Conservation (phyloP, 2,329 filamentous ascomycete species). For the Fusarium sp. region DNA sequence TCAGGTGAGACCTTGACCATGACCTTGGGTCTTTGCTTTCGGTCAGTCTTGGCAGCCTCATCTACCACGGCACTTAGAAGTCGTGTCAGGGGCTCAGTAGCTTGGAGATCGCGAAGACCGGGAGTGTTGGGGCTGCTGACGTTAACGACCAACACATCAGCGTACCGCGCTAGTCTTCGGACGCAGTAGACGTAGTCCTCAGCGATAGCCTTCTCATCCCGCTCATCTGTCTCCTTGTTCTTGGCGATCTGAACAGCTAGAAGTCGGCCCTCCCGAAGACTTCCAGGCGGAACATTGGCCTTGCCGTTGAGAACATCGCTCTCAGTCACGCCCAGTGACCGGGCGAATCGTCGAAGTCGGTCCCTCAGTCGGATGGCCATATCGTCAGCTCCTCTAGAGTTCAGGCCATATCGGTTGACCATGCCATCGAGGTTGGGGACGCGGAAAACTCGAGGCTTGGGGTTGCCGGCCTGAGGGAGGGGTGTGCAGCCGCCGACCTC, state of each 20-base stretch:
- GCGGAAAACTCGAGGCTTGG: constrained; percentile 86
- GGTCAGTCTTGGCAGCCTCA: constrained; percentile 73
- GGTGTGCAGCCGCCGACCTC: constrained; percentile 94
- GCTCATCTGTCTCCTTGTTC: constrained; percentile 91
- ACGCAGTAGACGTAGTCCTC: constrained; percentile 92
- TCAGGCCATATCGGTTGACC: constrained; percentile 96
- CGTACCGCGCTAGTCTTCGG: constrained; percentile 81
- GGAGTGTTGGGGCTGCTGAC: constrained; percentile 97
- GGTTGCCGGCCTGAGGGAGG: constrained; percentile 86
- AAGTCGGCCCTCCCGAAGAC: constrained; percentile 76
- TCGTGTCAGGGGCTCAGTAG: constrained; percentile 80
- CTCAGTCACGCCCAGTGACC: constrained; percentile 74
- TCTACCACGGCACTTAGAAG: constrained; percentile 85
- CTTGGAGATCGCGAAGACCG: constrained; percentile 86
- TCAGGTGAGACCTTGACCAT: constrained; percentile 99
- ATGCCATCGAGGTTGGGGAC: constrained; percentile 84
- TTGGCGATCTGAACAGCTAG: constrained; percentile 95
- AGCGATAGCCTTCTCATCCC: constrained; percentile 81
- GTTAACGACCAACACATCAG: constrained; percentile 97
- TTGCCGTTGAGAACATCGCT: constrained; percentile 78
- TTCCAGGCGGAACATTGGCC: constrained; percentile 82
- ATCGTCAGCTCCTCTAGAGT: constrained; percentile 87
- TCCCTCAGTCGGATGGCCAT: constrained; percentile 82
- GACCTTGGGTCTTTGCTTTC: constrained; percentile 73
- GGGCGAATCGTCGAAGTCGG: constrained; percentile 80